Evolutionary conservation across 257 asterid species (phyloP), one percentile per base, ranked within the genome.

Genomic region (Knoxia roxburghii): DNA sequence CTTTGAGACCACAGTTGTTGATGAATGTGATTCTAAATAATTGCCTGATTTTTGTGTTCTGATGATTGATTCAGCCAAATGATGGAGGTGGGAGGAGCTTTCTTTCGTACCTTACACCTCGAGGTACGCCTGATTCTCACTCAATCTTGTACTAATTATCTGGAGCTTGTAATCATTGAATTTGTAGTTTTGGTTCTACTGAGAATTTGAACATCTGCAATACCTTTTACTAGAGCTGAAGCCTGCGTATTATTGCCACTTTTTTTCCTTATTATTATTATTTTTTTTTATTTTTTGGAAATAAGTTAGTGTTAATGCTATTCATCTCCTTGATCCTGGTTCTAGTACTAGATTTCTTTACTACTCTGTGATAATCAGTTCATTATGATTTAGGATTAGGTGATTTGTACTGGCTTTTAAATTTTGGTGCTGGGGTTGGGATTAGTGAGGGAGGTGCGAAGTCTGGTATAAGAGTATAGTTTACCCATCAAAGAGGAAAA

Each of bases 91-190:
- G 78, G 43, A 78, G 86, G 69, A 76, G 90, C 51, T 76, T 87
- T 64, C 84, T 87, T 33, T 82, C 96, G 17, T 83, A 79, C 78
- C 65, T 91, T 55, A 80, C 91, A 8, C 82, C 86, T 40, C 85
- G 86, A 92, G 97, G 98, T 92, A 82, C 61, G 52, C 67, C 58
- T 32, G 6, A 32, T 65, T 63, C 37, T 59, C n/a, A 27, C 67
- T 65, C 53, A 20, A 32, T 73, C 51, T 30, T 13, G n/a, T 30
- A 17, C 29, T 59, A 32, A 15, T 48, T 37, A 57, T 26, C 21
- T 26, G 33, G 32, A 41, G 23, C 26, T 29, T 73, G 29, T 41
- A 27, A 59, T 71, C n/a, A n/a, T n/a, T n/a, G n/a, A n/a, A n/a
- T n/a, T n/a, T n/a, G n/a, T n/a, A n/a, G n/a, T 43, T 1, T 43